These are phyloP conservation scores for Nicotiana obtusifolia DNA, from an alignment of 257 asterid species.

Conservation along the genomic window DNA sequence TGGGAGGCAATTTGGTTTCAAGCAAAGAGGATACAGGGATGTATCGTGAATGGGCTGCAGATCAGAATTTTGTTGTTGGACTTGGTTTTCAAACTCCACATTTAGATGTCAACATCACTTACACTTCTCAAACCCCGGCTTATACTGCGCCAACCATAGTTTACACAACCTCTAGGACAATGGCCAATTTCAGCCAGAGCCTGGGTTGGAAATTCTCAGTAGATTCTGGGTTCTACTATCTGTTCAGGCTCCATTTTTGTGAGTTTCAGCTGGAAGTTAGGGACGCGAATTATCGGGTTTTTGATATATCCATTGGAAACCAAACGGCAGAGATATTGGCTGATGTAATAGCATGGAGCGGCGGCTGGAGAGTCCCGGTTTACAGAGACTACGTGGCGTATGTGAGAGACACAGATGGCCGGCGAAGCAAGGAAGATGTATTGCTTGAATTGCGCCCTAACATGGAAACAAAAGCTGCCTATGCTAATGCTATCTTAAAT, in stretches of 20 bases:
- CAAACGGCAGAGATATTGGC: neutral
- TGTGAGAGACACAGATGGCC: conserved; percentile 13
- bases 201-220: conserved; percentile 43
- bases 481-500: conserved; percentile 29
- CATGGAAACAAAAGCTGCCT: rapidly evolving
- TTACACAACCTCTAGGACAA: conserved; percentile 27
- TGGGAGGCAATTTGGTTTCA: conserved; percentile 18
- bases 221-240: conserved; percentile 43
- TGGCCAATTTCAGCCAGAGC: neutral
- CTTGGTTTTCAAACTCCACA: neutral
- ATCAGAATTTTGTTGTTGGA: neutral
- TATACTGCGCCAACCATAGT: conserved; percentile 46
- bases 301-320: conserved; percentile 16
- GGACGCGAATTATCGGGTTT: neutral
- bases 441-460: conserved; percentile 32
- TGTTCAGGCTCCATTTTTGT: conserved; percentile 56
- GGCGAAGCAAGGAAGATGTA: conserved; percentile 18
- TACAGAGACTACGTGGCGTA: conserved; percentile 29
- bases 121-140: conserved; percentile 22
- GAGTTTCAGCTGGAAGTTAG: conserved; percentile 20
- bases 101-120: conserved; percentile 4
- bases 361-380: conserved; percentile 26
- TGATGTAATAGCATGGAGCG: conserved; percentile 21
- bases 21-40: conserved; percentile 35
- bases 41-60: conserved; percentile 43